phyloP scores from a whole-genome alignment of 2,329 filamentous ascomycete species.

The Cladophialophora yegresii region DNA sequence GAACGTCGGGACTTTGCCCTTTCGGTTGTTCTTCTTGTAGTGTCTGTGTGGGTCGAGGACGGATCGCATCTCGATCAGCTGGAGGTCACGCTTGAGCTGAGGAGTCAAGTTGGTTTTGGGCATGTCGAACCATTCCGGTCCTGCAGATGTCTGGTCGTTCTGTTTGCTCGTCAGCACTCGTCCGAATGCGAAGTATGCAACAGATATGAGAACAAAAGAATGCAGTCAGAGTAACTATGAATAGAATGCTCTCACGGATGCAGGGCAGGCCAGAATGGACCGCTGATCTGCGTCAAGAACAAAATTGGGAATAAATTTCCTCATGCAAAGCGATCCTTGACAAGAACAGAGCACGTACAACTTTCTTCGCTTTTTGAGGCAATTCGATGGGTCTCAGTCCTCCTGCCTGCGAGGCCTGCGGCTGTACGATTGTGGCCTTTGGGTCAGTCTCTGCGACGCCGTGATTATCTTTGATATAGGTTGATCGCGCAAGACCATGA shows the following conservation, averaged over 20 bases:
- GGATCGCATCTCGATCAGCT: constrained; percentile 84
- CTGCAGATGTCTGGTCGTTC: constrained; percentile 66
- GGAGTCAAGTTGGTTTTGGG: constrained; percentile 81
- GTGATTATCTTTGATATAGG: constrained; percentile 47
- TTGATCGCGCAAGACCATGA: constrained; percentile 24
- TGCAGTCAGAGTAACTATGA: constrained; percentile 72
- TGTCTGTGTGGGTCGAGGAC: constrained; percentile 86
- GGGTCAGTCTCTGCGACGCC: constrained; percentile 58
- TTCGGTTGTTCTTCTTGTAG: constrained; percentile 78
- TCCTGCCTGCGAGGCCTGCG: constrained; percentile 52
- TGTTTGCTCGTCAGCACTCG: constrained; percentile 39
- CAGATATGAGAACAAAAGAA: constrained; percentile 9
- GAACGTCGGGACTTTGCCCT: constrained; percentile 72
- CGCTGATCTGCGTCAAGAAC: constrained; percentile 70
- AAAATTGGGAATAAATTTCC: constrained; percentile 69
- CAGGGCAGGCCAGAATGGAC: constrained; percentile 78
- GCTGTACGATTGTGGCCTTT: constrained; percentile 49
- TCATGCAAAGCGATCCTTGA: constrained; percentile 54
- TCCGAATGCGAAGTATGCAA: constrained; percentile 18
- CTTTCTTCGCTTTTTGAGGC: constrained; percentile 52
- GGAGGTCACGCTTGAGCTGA: constrained; percentile 83
- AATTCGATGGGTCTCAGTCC: constrained; percentile 58
- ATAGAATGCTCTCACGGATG: constrained; percentile 66
- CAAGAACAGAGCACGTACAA: constrained; percentile 50
- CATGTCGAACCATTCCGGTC: constrained; percentile 82